Evolutionary conservation across 1,284 basidiomycete species (phyloP).

Genomic region (Moesziomyces antarcticus): DNA sequence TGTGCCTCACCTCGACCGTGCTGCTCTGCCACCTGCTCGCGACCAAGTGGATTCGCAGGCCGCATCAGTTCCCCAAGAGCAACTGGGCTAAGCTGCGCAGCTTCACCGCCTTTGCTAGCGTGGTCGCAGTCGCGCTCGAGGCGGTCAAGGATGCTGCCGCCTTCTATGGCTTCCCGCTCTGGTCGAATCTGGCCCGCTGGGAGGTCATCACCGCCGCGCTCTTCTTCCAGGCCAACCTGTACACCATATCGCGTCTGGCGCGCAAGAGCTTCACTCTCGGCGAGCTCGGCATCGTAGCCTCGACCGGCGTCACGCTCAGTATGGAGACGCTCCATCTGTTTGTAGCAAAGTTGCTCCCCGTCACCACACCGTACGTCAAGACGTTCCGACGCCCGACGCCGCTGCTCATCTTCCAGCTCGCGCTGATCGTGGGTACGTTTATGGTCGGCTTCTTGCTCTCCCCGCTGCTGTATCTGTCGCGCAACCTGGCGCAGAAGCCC

Average conservation of each 20-base stretch:
- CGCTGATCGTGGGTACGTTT: constrained; percentile 90
- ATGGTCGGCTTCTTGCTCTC: constrained; percentile 92
- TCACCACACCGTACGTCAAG: constrained; percentile 84
- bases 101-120: constrained; percentile 66
- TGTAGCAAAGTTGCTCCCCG: constrained; percentile 53
- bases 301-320: constrained; percentile 85
- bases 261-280: constrained; percentile 93
- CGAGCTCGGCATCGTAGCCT: constrained; percentile 87
- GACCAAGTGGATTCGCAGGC: constrained; percentile 51
- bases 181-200: constrained; percentile 52
- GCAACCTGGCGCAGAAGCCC: constrained; percentile 90
- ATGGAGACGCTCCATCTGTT: constrained; percentile 74
- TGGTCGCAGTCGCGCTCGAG: constrained; percentile 63
- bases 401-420: constrained; percentile 89
- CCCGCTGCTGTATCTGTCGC: constrained; percentile 89
- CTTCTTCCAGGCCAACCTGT: constrained; percentile 91
- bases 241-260: constrained; percentile 87
- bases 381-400: constrained; percentile 94
- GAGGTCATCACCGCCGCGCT: constrained; percentile 81
- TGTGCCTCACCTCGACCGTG: constrained; percentile 52
- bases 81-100: constrained; percentile 66
- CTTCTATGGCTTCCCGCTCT: constrained; percentile 60
- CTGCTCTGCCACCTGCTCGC: constrained; percentile 48
- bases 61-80: constrained; percentile 54
- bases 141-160: constrained; percentile 59